phyloP scores from a whole-genome alignment of 805 yeast genomes.

The Vanderwaltozyma polyspora region DNA sequence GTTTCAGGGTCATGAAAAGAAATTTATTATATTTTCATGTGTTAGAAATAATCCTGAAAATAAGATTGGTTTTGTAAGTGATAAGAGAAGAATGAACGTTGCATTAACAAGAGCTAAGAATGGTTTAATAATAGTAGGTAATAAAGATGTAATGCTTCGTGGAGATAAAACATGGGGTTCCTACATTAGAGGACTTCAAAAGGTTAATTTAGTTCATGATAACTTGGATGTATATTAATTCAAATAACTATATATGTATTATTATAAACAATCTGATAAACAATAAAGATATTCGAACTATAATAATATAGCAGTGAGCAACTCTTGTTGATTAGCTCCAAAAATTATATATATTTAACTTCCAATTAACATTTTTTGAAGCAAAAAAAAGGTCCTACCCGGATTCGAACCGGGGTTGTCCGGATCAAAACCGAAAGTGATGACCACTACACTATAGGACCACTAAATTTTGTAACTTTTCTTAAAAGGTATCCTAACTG shows the following conservation, averaged over 20 bases:
- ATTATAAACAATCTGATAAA: no score
- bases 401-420: constrained; percentile 78
- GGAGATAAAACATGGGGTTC: constrained; percentile 42
- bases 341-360: neutral
- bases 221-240: no score
- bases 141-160: constrained; percentile 34
- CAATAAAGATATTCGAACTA: no score
- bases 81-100: constrained; percentile 54
- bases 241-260: no score
- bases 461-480: no score
- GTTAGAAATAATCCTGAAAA: constrained; percentile 53
- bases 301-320: neutral
- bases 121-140: constrained; percentile 54
- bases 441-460: constrained; percentile 63
- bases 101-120: constrained; percentile 62
- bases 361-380: neutral
- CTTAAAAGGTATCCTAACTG: no score
- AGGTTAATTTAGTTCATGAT: constrained; percentile 24
- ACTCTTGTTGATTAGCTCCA: neutral
- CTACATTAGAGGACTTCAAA: constrained; percentile 33
- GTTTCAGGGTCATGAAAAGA: constrained; percentile 95
- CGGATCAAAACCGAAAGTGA: constrained; percentile 76
- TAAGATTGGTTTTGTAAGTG: constrained; percentile 53
- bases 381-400: constrained; percentile 52
- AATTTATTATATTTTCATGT: constrained; percentile 64